A percentile compares a stretch with the other conserved stretches of the same genome.
phyloP scores from a whole-genome alignment of 306 rosid genomes.

The Rosa lucieae region DNA sequence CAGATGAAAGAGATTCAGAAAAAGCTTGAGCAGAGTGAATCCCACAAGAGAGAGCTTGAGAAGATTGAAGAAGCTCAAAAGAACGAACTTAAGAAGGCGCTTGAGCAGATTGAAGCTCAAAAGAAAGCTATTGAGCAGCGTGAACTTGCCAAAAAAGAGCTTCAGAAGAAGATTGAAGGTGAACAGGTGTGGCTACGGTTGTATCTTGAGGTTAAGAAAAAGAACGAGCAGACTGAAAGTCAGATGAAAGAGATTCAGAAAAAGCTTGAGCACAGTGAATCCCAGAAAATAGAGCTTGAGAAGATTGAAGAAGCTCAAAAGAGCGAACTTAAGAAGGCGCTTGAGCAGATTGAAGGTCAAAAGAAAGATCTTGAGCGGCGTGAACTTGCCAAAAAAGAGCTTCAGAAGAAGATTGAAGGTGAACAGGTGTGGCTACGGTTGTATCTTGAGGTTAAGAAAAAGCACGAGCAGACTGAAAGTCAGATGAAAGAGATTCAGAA shows the following conservation, averaged over 20 bases:
- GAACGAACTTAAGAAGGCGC: not conserved
- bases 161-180: not conserved
- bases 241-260: not conserved
- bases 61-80: not conserved
- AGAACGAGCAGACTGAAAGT: not conserved
- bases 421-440: too few relatives aligned
- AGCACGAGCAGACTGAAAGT: not conserved
- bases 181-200: too few relatives aligned
- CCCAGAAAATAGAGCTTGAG: conserved; percentile 23
- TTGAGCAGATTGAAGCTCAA: not conserved
- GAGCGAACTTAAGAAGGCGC: not conserved
- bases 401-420: not conserved
- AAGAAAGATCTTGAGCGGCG: not conserved
- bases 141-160: not conserved
- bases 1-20: not conserved
- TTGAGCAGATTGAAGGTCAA: not conserved
- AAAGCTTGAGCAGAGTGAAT: not conserved
- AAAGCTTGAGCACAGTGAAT: not conserved
- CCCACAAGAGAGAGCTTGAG: conserved; percentile 23
- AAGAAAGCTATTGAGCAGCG: too few relatives aligned
- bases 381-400: too few relatives aligned
- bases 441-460: conserved; percentile 28
- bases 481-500: not conserved
- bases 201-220: conserved; percentile 28
- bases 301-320: not conserved